A percentile compares a stretch with the other conserved stretches of the same genome.
Conservation (phyloP, 2,329 filamentous ascomycete species). For the Pestalotiopsis sp. region DNA sequence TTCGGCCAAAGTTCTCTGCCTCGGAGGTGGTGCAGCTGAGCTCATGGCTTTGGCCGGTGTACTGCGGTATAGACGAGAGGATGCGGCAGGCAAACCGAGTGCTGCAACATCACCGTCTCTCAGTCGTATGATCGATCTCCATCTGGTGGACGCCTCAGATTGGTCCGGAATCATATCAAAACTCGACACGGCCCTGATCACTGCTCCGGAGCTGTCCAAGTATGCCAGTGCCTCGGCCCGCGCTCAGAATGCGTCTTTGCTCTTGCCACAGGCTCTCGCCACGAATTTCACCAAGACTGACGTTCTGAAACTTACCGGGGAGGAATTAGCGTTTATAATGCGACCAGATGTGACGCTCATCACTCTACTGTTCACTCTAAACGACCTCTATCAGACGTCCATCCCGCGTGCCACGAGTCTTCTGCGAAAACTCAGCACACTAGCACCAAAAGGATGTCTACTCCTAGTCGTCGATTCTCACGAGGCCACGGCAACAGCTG, state of each 20-base stretch:
- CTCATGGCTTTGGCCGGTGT: slow-evolving; percentile 18
- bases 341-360: slow-evolving; percentile 15
- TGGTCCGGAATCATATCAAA: slow-evolving; percentile 20
- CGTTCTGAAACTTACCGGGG: slow-evolving; percentile 14
- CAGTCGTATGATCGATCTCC: slow-evolving; percentile 14
- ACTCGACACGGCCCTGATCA: slow-evolving; percentile 17
- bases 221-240: slow-evolving; percentile 21
- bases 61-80: neutral
- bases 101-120: neutral
- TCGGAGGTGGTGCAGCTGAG: slow-evolving; percentile 20
- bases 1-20: slow-evolving; percentile 17
- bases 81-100: neutral
- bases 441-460: slow-evolving; percentile 19
- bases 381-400: slow-evolving; percentile 21
- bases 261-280: slow-evolving; percentile 15
- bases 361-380: slow-evolving; percentile 21
- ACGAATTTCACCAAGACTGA: slow-evolving; percentile 16
- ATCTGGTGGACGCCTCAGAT: slow-evolving; percentile 17
- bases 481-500: slow-evolving; percentile 13
- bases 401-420: slow-evolving; percentile 18
- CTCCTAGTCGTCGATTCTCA: slow-evolving; percentile 18
- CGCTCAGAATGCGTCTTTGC: slow-evolving; percentile 17
- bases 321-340: slow-evolving; percentile 17
- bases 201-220: slow-evolving; percentile 20
- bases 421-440: slow-evolving; percentile 16